A percentile compares a stretch with the other conserved stretches of the same genome.
phyloP scores from a whole-genome alignment of 768 basidiomycete species.

The Lactarius indigo region DNA sequence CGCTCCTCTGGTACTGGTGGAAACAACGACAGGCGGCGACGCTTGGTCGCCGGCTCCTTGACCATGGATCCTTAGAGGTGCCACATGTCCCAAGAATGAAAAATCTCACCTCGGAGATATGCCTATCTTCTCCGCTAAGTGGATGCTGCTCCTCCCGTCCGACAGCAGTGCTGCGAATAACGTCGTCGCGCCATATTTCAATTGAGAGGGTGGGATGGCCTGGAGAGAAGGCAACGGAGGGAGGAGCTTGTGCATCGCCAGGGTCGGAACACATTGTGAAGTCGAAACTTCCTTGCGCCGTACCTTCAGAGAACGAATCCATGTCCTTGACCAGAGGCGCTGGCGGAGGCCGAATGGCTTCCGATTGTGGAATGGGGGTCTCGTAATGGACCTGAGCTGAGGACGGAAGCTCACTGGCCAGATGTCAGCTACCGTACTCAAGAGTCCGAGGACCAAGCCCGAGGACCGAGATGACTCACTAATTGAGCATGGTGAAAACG shows the following conservation, averaged over 20 bases:
- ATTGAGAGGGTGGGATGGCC: conserved; percentile 33
- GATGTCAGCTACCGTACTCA: not conserved
- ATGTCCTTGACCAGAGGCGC: conserved; percentile 54
- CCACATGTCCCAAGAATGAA: conserved; percentile 2
- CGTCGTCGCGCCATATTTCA: conserved; percentile 44
- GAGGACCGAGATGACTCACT: conserved; percentile 19
- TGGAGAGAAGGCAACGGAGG: conserved; percentile 25
- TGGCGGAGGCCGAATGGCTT: conserved; percentile 30
- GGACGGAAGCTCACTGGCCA: conserved; percentile 13
- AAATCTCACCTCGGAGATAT: conserved; percentile 18
- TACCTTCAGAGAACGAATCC: conserved; percentile 60
- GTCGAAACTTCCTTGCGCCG: conserved; percentile 50
- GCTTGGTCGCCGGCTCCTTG: conserved; percentile 28
- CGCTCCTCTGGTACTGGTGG: conserved; percentile 9
- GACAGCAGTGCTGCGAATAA: conserved; percentile 26
- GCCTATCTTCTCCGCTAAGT: conserved; percentile 5
- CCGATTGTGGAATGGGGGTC: conserved; percentile 21
- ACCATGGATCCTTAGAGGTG: conserved; percentile 20
- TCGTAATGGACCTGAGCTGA: conserved; percentile 14
- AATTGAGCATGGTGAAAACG: conserved; percentile 1
- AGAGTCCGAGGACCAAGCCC: not conserved
- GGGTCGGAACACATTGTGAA: conserved; percentile 34
- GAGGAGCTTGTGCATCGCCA: conserved; percentile 5
- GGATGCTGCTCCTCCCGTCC: conserved; percentile 7
- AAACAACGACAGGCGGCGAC: conserved; percentile 23